These are phyloP conservation scores for Termitomyces sp. DNA, from an alignment of 768 basidiomycete genomes.

Conservation along the genomic window DNA sequence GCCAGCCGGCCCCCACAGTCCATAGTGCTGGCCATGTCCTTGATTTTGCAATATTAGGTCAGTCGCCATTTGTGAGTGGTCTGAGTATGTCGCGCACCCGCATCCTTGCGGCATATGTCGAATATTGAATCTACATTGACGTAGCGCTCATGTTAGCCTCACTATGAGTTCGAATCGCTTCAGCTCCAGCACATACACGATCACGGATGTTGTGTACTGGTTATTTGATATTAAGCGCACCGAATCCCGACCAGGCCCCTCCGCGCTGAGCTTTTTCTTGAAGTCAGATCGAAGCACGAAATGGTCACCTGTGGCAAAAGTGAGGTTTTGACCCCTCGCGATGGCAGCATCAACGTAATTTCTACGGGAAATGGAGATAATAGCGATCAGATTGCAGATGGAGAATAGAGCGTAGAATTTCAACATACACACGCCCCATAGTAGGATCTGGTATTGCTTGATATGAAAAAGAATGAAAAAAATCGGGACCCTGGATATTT, in stretches of 20 bases:
- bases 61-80: background rate
- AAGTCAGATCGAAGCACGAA: constrained; percentile 54
- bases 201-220: constrained; percentile 45
- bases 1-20: constrained; percentile 51
- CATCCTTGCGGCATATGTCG: constrained; percentile 59
- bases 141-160: background rate
- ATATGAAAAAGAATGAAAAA: background rate
- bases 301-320: constrained; percentile 43
- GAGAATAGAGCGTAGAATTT: background rate
- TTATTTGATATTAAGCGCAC: constrained; percentile 51
- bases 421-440: constrained; percentile 2
- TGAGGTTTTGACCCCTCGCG: constrained; percentile 49
- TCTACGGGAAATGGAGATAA: constrained; percentile 14
- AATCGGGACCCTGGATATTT: background rate
- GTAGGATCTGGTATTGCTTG: constrained; percentile 2
- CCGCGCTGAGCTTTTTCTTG: constrained; percentile 37
- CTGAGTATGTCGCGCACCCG: constrained; percentile 28
- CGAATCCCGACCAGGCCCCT: constrained; percentile 52
- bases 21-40: constrained; percentile 52
- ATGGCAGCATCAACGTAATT: constrained; percentile 42
- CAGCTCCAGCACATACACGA: constrained; percentile 32
- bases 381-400: background rate
- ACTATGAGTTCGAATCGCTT: background rate
- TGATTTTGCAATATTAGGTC: background rate
- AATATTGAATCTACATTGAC: constrained; percentile 34